A percentile compares a stretch with the other conserved stretches of the same genome.
phyloP scores from a whole-genome alignment of 176 grass and related monocot genomes.

The Carex cristatella region DNA sequence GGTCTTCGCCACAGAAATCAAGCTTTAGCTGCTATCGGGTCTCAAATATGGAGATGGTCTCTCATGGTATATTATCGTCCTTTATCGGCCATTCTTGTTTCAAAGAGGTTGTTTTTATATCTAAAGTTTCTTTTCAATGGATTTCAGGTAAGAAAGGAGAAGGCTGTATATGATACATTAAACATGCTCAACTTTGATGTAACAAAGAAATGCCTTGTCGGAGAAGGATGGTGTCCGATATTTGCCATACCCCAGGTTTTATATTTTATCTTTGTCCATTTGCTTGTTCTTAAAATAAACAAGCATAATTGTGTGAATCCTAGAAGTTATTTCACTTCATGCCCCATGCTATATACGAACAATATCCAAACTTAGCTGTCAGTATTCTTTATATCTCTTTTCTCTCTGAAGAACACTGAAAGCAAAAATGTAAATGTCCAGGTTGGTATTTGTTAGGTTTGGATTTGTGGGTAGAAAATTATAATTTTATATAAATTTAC shows the following conservation, averaged over 20 bases:
- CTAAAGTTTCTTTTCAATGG: slow-evolving; percentile 14
- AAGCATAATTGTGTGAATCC: not conserved
- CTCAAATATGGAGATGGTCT: slow-evolving; percentile 89
- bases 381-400: not conserved
- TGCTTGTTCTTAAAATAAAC: slow-evolving; percentile 9
- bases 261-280: slow-evolving; percentile 19
- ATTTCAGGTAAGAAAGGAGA: slow-evolving; percentile 92
- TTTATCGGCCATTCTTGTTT: not conserved
- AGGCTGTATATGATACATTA: slow-evolving; percentile 95
- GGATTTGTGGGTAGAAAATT: not conserved
- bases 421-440: not conserved
- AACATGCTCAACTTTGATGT: slow-evolving; percentile 99
- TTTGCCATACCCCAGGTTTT: slow-evolving; percentile 92
- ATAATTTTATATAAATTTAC: not conserved
- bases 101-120: slow-evolving; percentile 6
- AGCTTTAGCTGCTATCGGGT: slow-evolving; percentile 82
- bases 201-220: slow-evolving; percentile 99
- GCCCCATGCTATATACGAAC: not conserved
- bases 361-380: not conserved
- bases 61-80: slow-evolving; percentile 67
- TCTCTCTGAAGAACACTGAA: not conserved
- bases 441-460: not conserved
- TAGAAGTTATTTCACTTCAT: not conserved
- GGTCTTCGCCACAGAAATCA: slow-evolving; percentile 95
- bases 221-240: slow-evolving; percentile 98